A percentile compares a stretch with the other conserved stretches of the same genome.
Conservation (phyloP, 2,329 filamentous ascomycete species). For the Sporothrix pallida region DNA sequence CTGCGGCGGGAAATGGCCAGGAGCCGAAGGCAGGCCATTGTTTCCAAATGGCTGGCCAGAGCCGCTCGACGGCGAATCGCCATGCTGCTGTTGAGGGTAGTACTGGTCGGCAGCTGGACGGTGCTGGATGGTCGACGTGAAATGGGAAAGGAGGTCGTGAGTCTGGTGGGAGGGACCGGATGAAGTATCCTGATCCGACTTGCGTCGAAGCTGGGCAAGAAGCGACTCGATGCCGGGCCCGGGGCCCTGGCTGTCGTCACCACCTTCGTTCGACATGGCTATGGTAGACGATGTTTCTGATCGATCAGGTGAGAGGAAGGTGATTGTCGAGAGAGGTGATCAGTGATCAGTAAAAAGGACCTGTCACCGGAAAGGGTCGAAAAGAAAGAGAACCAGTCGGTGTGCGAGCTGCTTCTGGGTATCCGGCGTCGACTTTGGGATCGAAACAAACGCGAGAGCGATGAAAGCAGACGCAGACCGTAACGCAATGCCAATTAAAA, state of each 20-base stretch:
- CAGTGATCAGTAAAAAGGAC: neutral
- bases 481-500: neutral
- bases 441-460: conserved; percentile 1
- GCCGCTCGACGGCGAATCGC: conserved; percentile 41
- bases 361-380: neutral
- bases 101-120: conserved; percentile 40
- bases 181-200: conserved; percentile 42
- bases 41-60: conserved; percentile 33
- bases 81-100: conserved; percentile 40
- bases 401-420: neutral
- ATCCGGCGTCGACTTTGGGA: conserved; percentile 12
- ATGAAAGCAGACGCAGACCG: neutral
- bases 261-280: conserved; percentile 36
- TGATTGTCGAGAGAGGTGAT: too few species aligned
- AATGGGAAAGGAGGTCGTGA: conserved; percentile 45
- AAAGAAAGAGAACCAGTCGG: conserved; percentile 1
- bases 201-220: conserved; percentile 49
- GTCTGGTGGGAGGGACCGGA: conserved; percentile 38
- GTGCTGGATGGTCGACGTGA: conserved; percentile 27
- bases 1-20: conserved; percentile 33
- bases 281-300: neutral
- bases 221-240: conserved; percentile 49
- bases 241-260: conserved; percentile 40
- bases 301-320: neutral
- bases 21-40: conserved; percentile 37